Evolutionary conservation across 208 protist genomes (phyloP).

Genomic region (Tritrichomonas foetus): DNA sequence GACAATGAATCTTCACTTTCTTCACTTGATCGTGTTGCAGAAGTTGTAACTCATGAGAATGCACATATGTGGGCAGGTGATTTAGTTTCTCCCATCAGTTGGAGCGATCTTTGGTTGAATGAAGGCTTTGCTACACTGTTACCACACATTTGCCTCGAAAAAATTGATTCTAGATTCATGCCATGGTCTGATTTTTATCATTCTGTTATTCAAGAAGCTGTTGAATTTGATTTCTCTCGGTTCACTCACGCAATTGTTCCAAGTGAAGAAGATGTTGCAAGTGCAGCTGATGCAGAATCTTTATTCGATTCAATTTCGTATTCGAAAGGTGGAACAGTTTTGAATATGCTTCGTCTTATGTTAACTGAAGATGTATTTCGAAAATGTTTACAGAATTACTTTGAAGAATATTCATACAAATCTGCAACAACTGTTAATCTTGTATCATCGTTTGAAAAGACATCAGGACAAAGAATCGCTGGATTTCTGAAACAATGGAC

Average conservation of each 20-base stretch:
- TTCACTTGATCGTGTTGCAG: neutral
- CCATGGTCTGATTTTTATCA: neutral
- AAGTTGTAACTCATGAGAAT: constrained; percentile 18
- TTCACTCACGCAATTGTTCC: neutral
- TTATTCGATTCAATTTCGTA: constrained; percentile 13
- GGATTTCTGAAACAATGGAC: neutral
- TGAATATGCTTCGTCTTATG: neutral
- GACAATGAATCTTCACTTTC: neutral
- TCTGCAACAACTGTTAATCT: neutral
- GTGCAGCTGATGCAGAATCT: neutral
- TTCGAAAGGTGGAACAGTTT: neutral
- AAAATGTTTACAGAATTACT: neutral
- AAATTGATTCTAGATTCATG: neutral
- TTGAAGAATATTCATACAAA: neutral
- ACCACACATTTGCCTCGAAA: neutral
- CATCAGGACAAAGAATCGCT: neutral
- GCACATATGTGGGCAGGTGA: neutral
- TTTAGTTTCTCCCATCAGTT: neutral
- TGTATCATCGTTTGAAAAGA: neutral
- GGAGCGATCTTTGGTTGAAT: neutral
- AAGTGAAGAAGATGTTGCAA: neutral
- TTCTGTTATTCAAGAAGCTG: neutral
- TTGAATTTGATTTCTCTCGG: neutral
- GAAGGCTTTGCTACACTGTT: constrained; percentile 33
- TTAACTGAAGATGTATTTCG: neutral